Evolutionary conservation across 257 asterid genomes (phyloP), one percentile per base, ranked within the genome.

Genomic region (Nicotiana tabacum): DNA sequence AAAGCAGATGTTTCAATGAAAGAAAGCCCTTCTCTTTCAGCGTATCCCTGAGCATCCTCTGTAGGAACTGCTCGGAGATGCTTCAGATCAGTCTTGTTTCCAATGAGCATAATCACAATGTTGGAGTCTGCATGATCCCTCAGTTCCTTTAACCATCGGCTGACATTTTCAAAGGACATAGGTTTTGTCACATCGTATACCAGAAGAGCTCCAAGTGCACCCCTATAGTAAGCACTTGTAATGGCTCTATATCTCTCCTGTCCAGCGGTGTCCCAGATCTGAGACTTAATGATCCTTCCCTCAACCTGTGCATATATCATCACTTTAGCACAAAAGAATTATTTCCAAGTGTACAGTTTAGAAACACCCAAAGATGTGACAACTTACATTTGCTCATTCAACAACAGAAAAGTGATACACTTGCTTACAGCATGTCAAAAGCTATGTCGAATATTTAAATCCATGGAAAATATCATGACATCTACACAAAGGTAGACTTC

Each of bases 1-100:
- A 80, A 30, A 37, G 83, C 83, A 80, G 83, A 80, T 16, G 83
- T 80, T 80, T 80, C 83, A 60, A 80, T 80, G 76, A 80, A 80
- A 8, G 83, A 80, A 80, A 80, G 83, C 24, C 83, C 83, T 60
- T 80, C 83, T 80, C 46, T 80, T 70, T 80, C 83, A 32, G 83
- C 74, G 18, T 60, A 80, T 46, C 60, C 61, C 35, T 80, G 77
- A 80, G 83, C 83, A 80, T 80, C 82, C 72, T 79, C 82, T 33
- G 55, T 79, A 57, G 67, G 48, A n/a, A 79, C 74, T 29, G 82
- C 82, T n/a, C 83, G 83, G 3, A 80, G 56, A 46, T 80, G 83
- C 51, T 80, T 80, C 74, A 80, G 76, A 80, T 80, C 83, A 6
- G 83, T 80, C 60, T 80, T 80, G 21, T 80, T 80, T 64, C 83